A percentile compares a stretch with the other conserved stretches of the same genome.
Conservation (phyloP, 306 rosid species). For the Sicyos edulis region DNA sequence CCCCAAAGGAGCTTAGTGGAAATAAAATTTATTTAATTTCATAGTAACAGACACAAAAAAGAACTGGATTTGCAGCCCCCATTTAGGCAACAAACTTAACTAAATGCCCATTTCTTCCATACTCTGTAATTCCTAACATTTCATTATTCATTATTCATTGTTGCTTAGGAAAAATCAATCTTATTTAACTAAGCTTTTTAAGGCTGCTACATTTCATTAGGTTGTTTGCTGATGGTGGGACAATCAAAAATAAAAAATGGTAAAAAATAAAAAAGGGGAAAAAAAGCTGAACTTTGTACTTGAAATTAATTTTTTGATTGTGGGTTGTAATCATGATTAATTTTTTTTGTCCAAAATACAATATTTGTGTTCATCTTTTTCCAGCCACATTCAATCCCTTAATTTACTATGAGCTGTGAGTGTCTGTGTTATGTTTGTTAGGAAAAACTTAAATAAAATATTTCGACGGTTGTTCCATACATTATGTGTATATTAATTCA, state of each 20-base stretch:
- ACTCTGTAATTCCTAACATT: neutral
- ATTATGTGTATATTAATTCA: neutral
- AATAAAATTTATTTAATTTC: neutral
- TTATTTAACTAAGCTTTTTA: neutral
- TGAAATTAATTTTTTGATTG: no score
- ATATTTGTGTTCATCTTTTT: conserved; percentile 5
- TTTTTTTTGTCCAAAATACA: neutral
- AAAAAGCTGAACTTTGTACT: no score
- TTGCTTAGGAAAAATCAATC: neutral
- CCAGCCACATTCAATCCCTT: conserved; percentile 11
- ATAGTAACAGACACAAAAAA: neutral
- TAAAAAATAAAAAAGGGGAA: neutral
- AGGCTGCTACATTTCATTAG: neutral
- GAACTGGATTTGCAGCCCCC: neutral
- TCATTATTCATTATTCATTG: neutral
- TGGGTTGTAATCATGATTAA: no score
- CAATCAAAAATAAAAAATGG: neutral
- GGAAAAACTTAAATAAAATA: neutral
- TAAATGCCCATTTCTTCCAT: neutral
- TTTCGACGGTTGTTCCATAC: neutral
- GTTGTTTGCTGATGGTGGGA: conserved; percentile 12
- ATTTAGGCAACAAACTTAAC: conserved; percentile 1
- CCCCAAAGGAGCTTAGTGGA: conserved; percentile 1
- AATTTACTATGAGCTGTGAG: conserved; percentile 15
- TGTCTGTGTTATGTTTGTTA: neutral